These are phyloP conservation scores for Lophiostoma macrostomum DNA, from an alignment of 495 filamentous ascomycete genomes.

Conservation along the genomic window DNA sequence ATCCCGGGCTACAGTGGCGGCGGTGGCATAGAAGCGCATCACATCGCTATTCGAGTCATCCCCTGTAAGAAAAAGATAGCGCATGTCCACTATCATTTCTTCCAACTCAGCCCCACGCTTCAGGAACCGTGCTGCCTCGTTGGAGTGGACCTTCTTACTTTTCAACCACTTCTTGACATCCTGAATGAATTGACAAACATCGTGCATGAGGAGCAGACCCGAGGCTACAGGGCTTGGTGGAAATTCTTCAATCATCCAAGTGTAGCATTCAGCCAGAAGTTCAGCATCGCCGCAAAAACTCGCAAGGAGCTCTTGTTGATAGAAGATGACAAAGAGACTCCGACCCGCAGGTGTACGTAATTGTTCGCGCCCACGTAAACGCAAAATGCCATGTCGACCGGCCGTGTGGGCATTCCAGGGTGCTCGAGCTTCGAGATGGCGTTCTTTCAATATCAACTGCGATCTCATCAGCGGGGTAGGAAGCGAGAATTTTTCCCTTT, in stretches of 20 bases:
- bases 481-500: not conserved
- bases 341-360: slow-evolving; percentile 1
- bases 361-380: slow-evolving; percentile 12
- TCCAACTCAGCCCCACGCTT: no score
- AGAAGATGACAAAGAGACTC: slow-evolving; percentile 5
- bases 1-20: no score
- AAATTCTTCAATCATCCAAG: slow-evolving; percentile 4
- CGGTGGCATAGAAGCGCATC: no score
- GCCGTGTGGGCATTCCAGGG: slow-evolving; percentile 2
- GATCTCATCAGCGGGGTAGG: not conserved
- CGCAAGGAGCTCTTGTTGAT: slow-evolving; percentile 13
- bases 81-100: no score
- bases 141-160: no score
- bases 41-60: no score
- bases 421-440: not conserved
- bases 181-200: not conserved
- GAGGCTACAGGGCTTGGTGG: not conserved
- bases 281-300: slow-evolving; percentile 4
- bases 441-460: slow-evolving; percentile 5
- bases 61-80: no score
- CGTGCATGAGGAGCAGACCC: slow-evolving; percentile 9
- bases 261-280: not conserved
- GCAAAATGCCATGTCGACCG: slow-evolving; percentile 7
- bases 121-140: no score
- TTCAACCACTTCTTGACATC: not conserved